phyloP scores from a whole-genome alignment of 2,329 filamentous ascomycete genomes.

The Botrytis paeoniae region DNA sequence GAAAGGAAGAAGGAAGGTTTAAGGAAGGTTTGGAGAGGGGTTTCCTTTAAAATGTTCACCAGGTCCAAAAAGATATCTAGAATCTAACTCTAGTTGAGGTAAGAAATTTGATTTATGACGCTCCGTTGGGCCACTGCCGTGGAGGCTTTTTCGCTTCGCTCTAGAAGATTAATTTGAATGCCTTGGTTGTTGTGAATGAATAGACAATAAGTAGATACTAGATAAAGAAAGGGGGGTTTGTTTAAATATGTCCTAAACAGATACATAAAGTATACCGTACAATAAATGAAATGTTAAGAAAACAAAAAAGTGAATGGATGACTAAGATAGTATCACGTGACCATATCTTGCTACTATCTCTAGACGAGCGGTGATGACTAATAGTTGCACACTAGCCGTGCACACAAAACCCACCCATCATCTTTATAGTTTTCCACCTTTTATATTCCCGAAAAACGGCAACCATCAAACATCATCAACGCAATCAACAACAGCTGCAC shows the following conservation, averaged over 20 bases:
- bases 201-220: background rate
- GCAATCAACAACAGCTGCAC: constrained; percentile 19
- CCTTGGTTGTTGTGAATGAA: background rate
- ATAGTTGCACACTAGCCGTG: background rate
- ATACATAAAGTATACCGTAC: background rate
- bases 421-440: background rate
- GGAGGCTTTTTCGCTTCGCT: background rate
- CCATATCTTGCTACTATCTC: too few relatives aligned
- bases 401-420: background rate
- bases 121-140: background rate
- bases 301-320: background rate
- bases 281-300: background rate
- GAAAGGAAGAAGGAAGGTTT: background rate
- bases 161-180: background rate
- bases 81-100: background rate
- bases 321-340: background rate
- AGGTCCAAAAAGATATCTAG: background rate
- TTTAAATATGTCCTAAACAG: background rate
- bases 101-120: background rate
- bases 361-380: background rate
- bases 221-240: background rate
- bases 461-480: constrained; percentile 19
- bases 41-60: background rate
- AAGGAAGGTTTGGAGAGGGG: background rate
- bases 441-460: constrained; percentile 3